Evolutionary conservation across 2,329 filamentous ascomycete genomes (phyloP), one percentile per base, ranked within the genome.

Genomic region (Clarireedia hainanense): DNA sequence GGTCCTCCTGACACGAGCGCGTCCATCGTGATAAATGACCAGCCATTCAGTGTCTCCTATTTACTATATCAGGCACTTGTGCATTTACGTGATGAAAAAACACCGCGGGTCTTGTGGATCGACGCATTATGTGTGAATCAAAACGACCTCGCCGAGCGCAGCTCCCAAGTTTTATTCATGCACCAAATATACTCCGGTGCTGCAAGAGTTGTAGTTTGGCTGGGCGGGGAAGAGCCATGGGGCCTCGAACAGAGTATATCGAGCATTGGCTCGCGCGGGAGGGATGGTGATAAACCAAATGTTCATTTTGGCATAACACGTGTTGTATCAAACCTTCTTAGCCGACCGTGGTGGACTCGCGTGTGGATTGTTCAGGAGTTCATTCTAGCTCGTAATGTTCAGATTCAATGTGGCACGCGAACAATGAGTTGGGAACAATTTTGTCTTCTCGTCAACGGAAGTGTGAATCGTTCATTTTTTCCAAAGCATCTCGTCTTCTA

Each of bases 51-150:
- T 1, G 36, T 56, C 17, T 55, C 52, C 26, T 20, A 20, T 4
- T 50, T 51, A 17, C 46, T 60, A 4, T 34, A 23, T 15, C 23
- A 36, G 48, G 52, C 55, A 47, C 20, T 55, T 6, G 36, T 24
- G 37, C 50, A 50, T 14, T 37, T 52, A 3, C 40, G 30, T 23
- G n/a, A 34, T 47, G 9, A n/a, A 2, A 37, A 49, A 12, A 6
- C 23, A n/a, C 14, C 17, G 12, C 30, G 55, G 34, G 23, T 12
- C 14, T 10, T 60, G 5, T 60, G 52, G 56, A 53, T 60, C 23
- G 58, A 58, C 27, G 50, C 57, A n/a, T 12, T 60, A 12, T 57
- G 60, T 50, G 61, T 67, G 6, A 56, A 65, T 42, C 63, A 65
- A 46, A 17, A 23, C 10, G 42, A 55, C 23, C 34, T 58, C 2